phyloP scores from a whole-genome alignment of 2,329 filamentous ascomycete genomes.

The Aspergillus pseudoglaucus region DNA sequence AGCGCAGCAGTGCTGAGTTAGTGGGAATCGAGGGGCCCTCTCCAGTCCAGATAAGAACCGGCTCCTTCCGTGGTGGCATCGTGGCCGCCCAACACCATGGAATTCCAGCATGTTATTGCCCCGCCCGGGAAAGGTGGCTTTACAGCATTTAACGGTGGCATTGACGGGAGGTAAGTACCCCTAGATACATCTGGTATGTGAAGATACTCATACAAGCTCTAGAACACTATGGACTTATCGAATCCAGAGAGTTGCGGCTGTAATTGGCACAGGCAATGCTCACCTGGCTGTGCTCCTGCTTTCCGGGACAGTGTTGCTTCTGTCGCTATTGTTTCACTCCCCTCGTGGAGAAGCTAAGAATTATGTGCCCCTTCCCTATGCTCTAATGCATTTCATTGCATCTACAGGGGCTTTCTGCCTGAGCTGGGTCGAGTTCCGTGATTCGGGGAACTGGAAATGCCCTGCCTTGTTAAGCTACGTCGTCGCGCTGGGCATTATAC shows the following conservation, averaged over 20 bases:
- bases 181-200: neutral
- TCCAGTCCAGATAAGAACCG: neutral
- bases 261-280: constrained; percentile 18
- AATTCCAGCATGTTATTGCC: neutral
- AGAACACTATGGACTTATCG: constrained; percentile 19
- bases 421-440: constrained; percentile 7
- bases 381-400: constrained; percentile 11
- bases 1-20: neutral
- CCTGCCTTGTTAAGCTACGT: constrained; percentile 18
- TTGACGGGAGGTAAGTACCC: neutral
- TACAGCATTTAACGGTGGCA: neutral
- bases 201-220: neutral
- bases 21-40: neutral
- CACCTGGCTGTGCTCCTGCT: constrained; percentile 15
- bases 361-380: constrained; percentile 6
- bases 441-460: constrained; percentile 13
- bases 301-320: constrained; percentile 13
- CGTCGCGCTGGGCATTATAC: constrained; percentile 13
- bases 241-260: constrained; percentile 13
- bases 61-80: too few relatives aligned
- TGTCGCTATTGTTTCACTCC: constrained; percentile 8
- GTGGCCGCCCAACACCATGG: neutral
- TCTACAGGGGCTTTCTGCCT: constrained; percentile 12
- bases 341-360: constrained; percentile 1
- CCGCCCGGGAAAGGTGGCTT: neutral